A percentile compares a stretch with the other conserved stretches of the same genome.
Evolutionary conservation across 768 basidiomycete genomes (phyloP).

Genomic region (Suillus paluster): DNA sequence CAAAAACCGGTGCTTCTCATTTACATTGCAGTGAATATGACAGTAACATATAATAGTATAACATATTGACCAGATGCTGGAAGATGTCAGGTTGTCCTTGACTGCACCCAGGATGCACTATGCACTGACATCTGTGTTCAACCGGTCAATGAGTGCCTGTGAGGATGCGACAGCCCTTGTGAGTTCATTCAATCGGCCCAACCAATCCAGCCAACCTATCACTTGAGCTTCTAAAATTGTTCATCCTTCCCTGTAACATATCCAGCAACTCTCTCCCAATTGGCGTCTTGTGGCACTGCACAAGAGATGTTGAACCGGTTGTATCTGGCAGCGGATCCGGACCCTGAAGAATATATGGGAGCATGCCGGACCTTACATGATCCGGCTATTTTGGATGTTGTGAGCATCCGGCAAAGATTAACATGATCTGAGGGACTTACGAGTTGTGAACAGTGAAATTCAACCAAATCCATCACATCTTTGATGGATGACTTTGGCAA

Average conservation of each 20-base stretch:
- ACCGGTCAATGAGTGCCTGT: not conserved
- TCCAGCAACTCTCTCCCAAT: not conserved
- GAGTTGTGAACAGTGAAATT: not conserved
- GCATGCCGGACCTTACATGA: not conserved
- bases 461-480: constrained; percentile 3
- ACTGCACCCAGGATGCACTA: not conserved
- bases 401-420: not conserved
- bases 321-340: not conserved
- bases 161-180: not conserved
- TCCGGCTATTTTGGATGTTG: not conserved
- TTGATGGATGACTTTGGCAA: not conserved
- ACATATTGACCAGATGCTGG: not conserved
- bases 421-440: not conserved
- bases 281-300: not conserved
- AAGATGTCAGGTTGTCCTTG: not conserved
- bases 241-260: not conserved
- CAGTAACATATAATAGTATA: not conserved
- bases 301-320: not conserved
- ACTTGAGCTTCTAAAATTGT: not conserved
- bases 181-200: not conserved
- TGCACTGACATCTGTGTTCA: not conserved
- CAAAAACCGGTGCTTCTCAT: not conserved
- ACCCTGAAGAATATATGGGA: not conserved
- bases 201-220: not conserved
- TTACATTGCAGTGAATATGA: not conserved